Conservation (phyloP, 225 moss, liverwort and hornwort genomes). For the Pseudoscleropodium purum region DNA sequence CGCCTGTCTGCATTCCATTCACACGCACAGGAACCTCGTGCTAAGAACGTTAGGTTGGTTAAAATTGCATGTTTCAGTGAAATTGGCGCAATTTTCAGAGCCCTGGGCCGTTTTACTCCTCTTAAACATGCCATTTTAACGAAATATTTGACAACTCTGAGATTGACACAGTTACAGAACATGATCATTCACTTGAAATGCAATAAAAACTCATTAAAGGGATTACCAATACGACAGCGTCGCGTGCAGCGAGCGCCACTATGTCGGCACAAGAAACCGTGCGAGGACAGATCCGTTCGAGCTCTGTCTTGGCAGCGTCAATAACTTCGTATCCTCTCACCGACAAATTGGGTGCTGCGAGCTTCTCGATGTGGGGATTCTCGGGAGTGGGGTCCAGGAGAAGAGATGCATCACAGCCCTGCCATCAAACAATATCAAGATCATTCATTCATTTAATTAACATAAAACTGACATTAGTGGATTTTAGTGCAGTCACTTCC, state of each 20-base stretch:
- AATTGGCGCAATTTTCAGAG: neutral
- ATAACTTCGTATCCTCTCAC: conserved; percentile 39
- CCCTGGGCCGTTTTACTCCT: too few species aligned
- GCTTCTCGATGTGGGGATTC: conserved; percentile 23
- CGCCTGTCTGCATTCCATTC: conserved; percentile 19
- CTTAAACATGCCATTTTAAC: neutral
- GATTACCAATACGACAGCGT: conserved; percentile 27
- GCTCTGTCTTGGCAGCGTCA: conserved; percentile 30
- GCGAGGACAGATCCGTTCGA: conserved; percentile 28
- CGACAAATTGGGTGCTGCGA: conserved; percentile 32
- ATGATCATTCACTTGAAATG: neutral
- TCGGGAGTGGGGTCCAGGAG: conserved; percentile 26
- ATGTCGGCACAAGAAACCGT: conserved; percentile 78
- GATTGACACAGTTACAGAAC: neutral
- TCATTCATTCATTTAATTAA: neutral
- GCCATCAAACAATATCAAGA: neutral
- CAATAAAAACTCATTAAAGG: neutral
- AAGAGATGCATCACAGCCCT: conserved; percentile 73
- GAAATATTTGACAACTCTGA: neutral
- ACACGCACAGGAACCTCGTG: neutral
- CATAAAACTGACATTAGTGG: neutral
- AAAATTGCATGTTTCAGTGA: neutral
- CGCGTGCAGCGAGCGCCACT: conserved; percentile 48
- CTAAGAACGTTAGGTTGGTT: neutral
- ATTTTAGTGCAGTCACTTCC: neutral